Conservation (phyloP, 768 basidiomycete genomes). For the Tephrocybe sp. region DNA sequence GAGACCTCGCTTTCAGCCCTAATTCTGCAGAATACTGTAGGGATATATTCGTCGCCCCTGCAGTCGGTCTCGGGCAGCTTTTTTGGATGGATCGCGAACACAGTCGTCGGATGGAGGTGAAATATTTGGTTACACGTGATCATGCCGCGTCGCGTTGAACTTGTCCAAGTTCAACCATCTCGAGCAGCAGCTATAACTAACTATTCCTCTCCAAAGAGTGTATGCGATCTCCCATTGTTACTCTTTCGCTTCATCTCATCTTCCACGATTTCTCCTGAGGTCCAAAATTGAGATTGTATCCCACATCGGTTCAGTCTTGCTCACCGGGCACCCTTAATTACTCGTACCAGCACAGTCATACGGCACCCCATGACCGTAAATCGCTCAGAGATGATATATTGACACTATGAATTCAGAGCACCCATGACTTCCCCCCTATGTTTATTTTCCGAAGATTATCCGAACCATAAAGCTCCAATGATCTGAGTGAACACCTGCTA, state of each 20-base stretch:
- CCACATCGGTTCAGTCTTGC: no score
- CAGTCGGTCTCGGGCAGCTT: constrained; percentile 6
- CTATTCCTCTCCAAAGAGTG: no score
- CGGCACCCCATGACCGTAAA: no score
- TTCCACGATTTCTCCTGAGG: no score
- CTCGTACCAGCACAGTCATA: no score
- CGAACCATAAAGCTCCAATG: constrained; percentile 17
- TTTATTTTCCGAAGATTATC: constrained; percentile 22
- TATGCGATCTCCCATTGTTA: no score
- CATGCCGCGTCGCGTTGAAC: constrained; percentile 14
- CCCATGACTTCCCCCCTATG: neutral
- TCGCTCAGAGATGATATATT: no score
- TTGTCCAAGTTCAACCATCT: no score
- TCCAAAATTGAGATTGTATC: no score
- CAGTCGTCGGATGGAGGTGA: constrained; percentile 25
- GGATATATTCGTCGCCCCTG: constrained; percentile 13
- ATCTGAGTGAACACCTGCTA: neutral
- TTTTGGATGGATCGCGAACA: constrained; percentile 34
- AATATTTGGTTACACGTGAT: constrained; percentile 19
- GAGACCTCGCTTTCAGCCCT: neutral
- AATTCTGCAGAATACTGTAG: constrained; percentile 4
- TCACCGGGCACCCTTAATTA: no score
- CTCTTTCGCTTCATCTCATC: no score
- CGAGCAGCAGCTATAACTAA: no score
- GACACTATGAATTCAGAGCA: neutral